Percentiles rank a stretch among this genome's conserved stretches.
These are phyloP conservation scores for Fistulina hepatica DNA, from an alignment of 1,284 basidiomycete genomes.

Conservation along the genomic window DNA sequence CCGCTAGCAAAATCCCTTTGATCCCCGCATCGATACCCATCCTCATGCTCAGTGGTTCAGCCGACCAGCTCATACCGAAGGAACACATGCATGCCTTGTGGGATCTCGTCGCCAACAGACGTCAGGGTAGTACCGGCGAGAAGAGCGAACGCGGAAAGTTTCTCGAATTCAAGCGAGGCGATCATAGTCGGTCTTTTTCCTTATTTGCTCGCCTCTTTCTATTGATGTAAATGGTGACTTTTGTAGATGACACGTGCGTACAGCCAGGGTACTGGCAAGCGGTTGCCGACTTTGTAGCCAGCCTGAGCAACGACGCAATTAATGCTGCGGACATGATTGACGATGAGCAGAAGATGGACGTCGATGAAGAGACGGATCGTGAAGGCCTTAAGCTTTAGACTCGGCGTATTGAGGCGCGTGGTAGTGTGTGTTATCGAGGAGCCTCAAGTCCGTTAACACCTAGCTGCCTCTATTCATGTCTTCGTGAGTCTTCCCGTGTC, in stretches of 20 bases:
- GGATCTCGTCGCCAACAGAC: constrained; percentile 40
- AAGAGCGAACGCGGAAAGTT: constrained; percentile 42
- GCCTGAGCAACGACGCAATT: constrained; percentile 17
- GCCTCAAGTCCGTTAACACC: too few species aligned
- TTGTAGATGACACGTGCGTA: constrained; percentile 57
- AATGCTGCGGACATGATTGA: too few species aligned
- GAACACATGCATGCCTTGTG: constrained; percentile 77
- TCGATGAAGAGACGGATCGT: too few species aligned
- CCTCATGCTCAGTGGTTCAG: constrained; percentile 75
- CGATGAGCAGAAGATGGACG: too few species aligned
- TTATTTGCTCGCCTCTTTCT: background rate
- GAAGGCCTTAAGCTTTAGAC: too few species aligned
- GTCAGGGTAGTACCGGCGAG: constrained; percentile 29
- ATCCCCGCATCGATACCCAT: constrained; percentile 69
- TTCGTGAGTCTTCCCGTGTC: too few species aligned
- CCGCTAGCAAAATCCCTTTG: constrained; percentile 53
- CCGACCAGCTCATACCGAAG: constrained; percentile 80
- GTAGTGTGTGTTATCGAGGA: too few species aligned
- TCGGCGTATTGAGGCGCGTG: too few species aligned
- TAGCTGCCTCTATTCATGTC: too few species aligned
- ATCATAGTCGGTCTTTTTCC: constrained; percentile 48
- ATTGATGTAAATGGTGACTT: background rate
- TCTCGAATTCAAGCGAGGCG: constrained; percentile 52
- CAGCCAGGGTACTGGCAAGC: constrained; percentile 57
- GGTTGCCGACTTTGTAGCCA: constrained; percentile 45